Evolutionary conservation across 2,329 filamentous ascomycete species (phyloP), one percentile per base, ranked within the genome.

Genomic region (Talaromyces sp.): DNA sequence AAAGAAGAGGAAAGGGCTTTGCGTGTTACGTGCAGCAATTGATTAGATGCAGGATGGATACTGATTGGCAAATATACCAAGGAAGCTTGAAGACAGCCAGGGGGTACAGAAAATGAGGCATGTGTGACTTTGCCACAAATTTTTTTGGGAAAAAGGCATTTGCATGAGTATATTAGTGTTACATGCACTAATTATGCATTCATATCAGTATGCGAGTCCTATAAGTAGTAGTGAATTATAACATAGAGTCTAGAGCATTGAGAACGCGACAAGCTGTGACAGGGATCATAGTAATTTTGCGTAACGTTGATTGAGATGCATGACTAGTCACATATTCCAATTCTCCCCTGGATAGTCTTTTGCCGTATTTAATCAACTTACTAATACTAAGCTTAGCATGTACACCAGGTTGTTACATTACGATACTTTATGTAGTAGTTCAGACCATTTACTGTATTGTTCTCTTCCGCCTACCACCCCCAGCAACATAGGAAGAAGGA

Each of bases 151-250:
- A 54, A 62, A 25, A 62, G 49, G 50, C 22, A 62, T n/a, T 54
- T 56, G 61, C 22, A 10, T 37, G 35, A 56, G 39, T 56, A 56
- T 56, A 47, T 54, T 62, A 62, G 61, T 19, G 49, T 56, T 56
- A 50, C 61, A 62, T 62, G 49, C 61, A 62, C 49, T 62, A 62
- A 17, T 62, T 56, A 62, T 45, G 49, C 47, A 62, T 62, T 62
- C 59, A 49, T 43, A 35, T 45, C 31, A 31, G 25, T 17, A 52
- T 43, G n/a, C 22, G 47, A 22, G 19, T 62, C 22, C 61, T 45
- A 31, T 5, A 31, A 31, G 27, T 1, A 31, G 27, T 31, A 5
- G 27, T 31, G 7, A 31, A 31, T 8, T 31, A 7, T 7, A 31
- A 31, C 27, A 31, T 31, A 31, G 4, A 31, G 27, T 31, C 27